Evolutionary conservation across 768 basidiomycete species (phyloP).

Genomic region (Boletus sensibilis): DNA sequence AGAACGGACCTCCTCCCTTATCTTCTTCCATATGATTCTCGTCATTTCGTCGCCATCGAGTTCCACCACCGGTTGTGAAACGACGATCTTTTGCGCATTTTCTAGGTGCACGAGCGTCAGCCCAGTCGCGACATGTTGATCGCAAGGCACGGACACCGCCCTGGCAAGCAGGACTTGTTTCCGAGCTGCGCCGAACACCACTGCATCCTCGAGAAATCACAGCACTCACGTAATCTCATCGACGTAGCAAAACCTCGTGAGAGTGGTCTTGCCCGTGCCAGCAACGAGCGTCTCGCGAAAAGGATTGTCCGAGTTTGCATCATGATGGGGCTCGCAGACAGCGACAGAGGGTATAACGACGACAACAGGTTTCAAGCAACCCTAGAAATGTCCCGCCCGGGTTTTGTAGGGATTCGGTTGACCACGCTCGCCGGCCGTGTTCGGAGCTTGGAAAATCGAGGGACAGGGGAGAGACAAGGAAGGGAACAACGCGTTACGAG

Average conservation of each 20-base stretch:
- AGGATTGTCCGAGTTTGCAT: slow-evolving; percentile 26
- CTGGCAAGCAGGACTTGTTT: background rate
- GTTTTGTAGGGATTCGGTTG: slow-evolving; percentile 18
- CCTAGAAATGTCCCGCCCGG: slow-evolving; percentile 1
- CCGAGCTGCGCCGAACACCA: slow-evolving; percentile 3
- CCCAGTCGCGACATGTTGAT: background rate
- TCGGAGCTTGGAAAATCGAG: slow-evolving; percentile 13
- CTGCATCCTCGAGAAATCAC: background rate
- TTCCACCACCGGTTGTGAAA: slow-evolving; percentile 89
- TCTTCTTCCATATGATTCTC: slow-evolving; percentile 98
- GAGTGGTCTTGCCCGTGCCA: slow-evolving; percentile 20
- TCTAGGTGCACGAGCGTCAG: slow-evolving; percentile 19
- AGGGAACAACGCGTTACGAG: slow-evolving; percentile 20
- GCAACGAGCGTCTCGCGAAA: slow-evolving; percentile 25
- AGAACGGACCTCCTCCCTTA: slow-evolving; percentile 79
- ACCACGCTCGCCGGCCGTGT: slow-evolving; percentile 24
- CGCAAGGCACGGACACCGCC: background rate
- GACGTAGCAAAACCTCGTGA: slow-evolving; percentile 32
- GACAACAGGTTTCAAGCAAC: slow-evolving; percentile 4
- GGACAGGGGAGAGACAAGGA: background rate
- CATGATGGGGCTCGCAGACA: slow-evolving; percentile 6
- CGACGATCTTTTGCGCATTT: slow-evolving; percentile 59
- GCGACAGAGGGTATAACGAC: slow-evolving; percentile 14
- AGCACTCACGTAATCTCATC: slow-evolving; percentile 29
- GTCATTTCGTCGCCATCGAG: slow-evolving; percentile 99